phyloP scores from a whole-genome alignment of 371 early-diverging fungal species.

The Sporodiniella umbellata region DNA sequence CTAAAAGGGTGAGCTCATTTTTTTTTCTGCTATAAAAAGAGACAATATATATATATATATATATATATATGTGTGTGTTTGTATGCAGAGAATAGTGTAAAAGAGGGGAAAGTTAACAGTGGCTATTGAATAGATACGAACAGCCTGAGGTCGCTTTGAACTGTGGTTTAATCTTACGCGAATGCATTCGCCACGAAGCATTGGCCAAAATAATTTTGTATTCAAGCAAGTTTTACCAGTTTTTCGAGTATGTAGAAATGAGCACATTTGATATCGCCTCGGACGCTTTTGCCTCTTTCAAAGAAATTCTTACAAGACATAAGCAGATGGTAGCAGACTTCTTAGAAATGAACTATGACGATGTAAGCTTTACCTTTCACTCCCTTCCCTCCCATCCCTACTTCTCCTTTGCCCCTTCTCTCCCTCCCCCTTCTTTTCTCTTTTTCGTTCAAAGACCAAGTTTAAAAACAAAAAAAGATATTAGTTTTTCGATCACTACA shows the following conservation, averaged over 20 bases:
- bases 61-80: too few relatives aligned
- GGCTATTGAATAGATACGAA: conserved; percentile 64
- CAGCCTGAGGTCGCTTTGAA: conserved; percentile 94
- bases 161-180: conserved; percentile 95
- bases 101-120: not conserved
- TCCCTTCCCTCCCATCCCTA: too few relatives aligned
- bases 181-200: conserved; percentile 92
- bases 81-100: too few relatives aligned
- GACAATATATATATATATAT: too few relatives aligned
- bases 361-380: too few relatives aligned
- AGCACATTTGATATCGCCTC: conserved; percentile 97
- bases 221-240: conserved; percentile 84
- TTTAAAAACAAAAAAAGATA: not conserved
- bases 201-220: conserved; percentile 83
- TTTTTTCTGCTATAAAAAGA: too few relatives aligned
- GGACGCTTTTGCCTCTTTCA: conserved; percentile 97
- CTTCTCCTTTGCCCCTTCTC: too few relatives aligned
- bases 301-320: conserved; percentile 94
- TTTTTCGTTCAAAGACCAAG: not conserved
- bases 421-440: not conserved
- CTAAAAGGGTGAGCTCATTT: conserved; percentile 68
- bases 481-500: conserved; percentile 90
- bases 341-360: conserved; percentile 85
- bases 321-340: conserved; percentile 89
- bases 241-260: conserved; percentile 93